Conservation (phyloP, 192 early-diverging fungal genomes). For the Podila epicladia region DNA sequence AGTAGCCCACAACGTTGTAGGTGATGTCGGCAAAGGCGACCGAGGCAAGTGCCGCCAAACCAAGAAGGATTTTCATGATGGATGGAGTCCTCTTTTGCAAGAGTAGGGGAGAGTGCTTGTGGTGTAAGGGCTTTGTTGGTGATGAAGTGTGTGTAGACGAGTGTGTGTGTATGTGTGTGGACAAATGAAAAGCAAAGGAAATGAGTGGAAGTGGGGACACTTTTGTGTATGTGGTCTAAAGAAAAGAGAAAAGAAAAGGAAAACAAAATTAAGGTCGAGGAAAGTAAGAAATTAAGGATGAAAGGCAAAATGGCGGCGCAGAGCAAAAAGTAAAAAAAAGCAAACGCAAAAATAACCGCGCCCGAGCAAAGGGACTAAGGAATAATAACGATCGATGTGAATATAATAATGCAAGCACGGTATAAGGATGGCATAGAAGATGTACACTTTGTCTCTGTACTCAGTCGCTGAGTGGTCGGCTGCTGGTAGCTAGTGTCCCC, state of each 20-base stretch:
- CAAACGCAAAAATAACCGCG: no score
- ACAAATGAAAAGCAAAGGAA: neutral
- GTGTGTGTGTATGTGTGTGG: no score
- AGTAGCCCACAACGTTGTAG: constrained; percentile 27
- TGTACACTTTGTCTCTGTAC: no score
- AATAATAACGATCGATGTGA: no score
- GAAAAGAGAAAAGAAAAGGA: neutral
- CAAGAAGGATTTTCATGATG: constrained; percentile 36
- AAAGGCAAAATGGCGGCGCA: neutral
- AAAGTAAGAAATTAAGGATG: neutral
- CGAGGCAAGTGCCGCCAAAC: constrained; percentile 23
- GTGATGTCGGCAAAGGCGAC: constrained; percentile 38
- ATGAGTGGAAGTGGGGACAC: constrained; percentile 13
- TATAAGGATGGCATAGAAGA: no score
- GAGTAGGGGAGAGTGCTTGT: neutral
- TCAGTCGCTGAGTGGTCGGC: neutral
- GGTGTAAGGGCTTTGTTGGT: neutral
- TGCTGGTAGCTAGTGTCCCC: neutral
- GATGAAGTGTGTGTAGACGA: neutral
- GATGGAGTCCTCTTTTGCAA: neutral
- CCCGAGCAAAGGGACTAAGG: no score
- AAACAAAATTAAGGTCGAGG: neutral
- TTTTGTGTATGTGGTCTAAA: neutral
- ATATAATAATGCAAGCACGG: no score
- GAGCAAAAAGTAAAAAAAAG: no score